These are phyloP conservation scores for Medicago lupulina DNA, from an alignment of 306 rosid genomes.

Conservation along the genomic window DNA sequence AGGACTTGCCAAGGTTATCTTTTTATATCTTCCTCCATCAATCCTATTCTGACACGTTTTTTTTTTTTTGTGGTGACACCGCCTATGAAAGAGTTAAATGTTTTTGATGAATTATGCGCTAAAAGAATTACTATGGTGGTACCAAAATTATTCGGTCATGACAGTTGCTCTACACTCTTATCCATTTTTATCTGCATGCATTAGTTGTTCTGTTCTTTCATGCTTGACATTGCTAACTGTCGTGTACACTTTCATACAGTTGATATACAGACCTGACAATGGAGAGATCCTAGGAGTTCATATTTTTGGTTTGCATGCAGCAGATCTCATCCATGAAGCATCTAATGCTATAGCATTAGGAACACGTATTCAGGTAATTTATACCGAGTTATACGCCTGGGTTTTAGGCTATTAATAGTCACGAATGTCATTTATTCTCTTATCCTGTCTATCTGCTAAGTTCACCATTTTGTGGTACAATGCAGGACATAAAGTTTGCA, in stretches of 20 bases:
- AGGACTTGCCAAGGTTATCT: conserved; percentile 88
- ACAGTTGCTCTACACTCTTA: conserved; percentile 13
- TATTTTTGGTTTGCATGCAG: conserved; percentile 98
- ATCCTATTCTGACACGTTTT: conserved; percentile 2
- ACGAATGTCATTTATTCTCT: not conserved
- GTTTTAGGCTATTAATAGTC: conserved; percentile 16
- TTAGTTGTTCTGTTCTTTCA: conserved; percentile 13
- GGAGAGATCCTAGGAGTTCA: conserved; percentile 99
- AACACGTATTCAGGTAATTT: conserved; percentile 78
- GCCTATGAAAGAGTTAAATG: conserved; percentile 4
- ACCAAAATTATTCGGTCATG: conserved; percentile 6
- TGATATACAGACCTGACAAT: conserved; percentile 96
- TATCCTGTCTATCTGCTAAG: conserved; percentile 16
- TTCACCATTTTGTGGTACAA: conserved; percentile 30
- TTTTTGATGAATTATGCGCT: not conserved
- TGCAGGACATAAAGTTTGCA: conserved; percentile 84
- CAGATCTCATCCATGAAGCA: conserved; percentile 99
- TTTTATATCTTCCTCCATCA: conserved; percentile 30
- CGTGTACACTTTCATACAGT: conserved; percentile 57
- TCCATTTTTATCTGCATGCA: conserved; percentile 28
- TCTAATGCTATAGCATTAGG: conserved; percentile 94
- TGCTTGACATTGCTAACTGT: conserved; percentile 34
- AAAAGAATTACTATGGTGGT: not conserved
- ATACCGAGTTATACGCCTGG: not conserved
- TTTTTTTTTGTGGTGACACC: too few relatives aligned